A percentile compares a stretch with the other conserved stretches of the same genome.
These are phyloP conservation scores for Tephrocybe sp. DNA, from an alignment of 768 basidiomycete species.

Conservation along the genomic window DNA sequence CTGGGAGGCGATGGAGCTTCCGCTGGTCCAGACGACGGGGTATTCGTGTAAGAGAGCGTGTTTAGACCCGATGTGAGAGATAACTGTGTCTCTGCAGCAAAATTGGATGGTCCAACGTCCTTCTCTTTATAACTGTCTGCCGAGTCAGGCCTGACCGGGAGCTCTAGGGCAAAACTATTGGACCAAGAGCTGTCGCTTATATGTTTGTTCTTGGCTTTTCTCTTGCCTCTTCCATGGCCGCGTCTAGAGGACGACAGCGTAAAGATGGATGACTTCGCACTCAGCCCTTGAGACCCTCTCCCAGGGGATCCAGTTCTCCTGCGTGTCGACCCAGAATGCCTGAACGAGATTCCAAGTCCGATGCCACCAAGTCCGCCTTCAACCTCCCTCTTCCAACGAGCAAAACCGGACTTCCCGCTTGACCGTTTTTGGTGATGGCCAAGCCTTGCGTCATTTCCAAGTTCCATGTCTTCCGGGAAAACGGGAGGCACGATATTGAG, in stretches of 20 bases:
- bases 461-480: slow-evolving; percentile 9
- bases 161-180: slow-evolving; percentile 32
- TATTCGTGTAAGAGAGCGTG: slow-evolving; percentile 26
- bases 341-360: slow-evolving; percentile 39
- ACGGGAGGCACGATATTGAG: slow-evolving; percentile 21
- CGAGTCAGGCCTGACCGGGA: slow-evolving; percentile 29
- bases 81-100: slow-evolving; percentile 1
- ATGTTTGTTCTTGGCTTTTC: slow-evolving; percentile 24
- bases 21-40: slow-evolving; percentile 17
- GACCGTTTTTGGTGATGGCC: slow-evolving; percentile 19
- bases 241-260: slow-evolving; percentile 20
- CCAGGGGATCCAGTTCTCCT: slow-evolving; percentile 12
- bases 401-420: slow-evolving; percentile 38
- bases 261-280: slow-evolving; percentile 28
- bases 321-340: slow-evolving; percentile 35
- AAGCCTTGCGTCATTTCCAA: slow-evolving; percentile 11
- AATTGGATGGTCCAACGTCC: slow-evolving; percentile 14
- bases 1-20: slow-evolving; percentile 27
- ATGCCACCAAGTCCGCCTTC: slow-evolving; percentile 31
- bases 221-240: slow-evolving; percentile 37
- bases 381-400: slow-evolving; percentile 44
- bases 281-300: slow-evolving; percentile 16
- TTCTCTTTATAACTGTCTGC: slow-evolving; percentile 24
- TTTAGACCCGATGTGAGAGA: slow-evolving; percentile 15
- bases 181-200: slow-evolving; percentile 35